These are phyloP conservation scores for Anthoceros angustus DNA, from an alignment of 225 moss, liverwort and hornwort genomes.

Conservation along the genomic window DNA sequence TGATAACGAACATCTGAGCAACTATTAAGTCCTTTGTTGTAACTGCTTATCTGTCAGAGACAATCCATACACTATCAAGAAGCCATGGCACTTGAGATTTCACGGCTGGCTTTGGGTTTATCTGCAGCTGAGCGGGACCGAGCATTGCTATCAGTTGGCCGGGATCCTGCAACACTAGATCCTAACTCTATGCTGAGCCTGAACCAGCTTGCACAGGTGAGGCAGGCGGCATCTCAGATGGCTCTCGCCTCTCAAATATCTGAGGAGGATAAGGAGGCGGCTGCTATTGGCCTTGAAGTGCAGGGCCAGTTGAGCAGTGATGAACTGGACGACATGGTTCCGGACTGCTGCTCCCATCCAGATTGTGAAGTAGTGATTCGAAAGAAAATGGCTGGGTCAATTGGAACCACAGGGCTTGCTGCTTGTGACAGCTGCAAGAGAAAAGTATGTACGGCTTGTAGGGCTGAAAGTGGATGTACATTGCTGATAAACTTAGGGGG, in stretches of 20 bases:
- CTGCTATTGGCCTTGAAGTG: constrained; percentile 33
- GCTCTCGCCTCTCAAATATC: constrained; percentile 41
- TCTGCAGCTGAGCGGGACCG: constrained; percentile 79
- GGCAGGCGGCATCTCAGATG: constrained; percentile 45
- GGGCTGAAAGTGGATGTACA: constrained; percentile 31
- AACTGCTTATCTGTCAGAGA: constrained; percentile 20
- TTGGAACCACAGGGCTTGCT: constrained; percentile 15
- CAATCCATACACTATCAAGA: constrained; percentile 49
- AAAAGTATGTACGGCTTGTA: constrained; percentile 51
- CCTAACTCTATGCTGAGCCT: constrained; percentile 55
- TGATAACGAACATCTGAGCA: constrained; percentile 7
- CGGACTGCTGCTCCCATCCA: constrained; percentile 41
- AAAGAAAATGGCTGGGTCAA: constrained; percentile 23
- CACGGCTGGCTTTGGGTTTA: constrained; percentile 49
- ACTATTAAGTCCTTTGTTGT: neutral
- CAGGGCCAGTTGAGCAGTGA: constrained; percentile 9
- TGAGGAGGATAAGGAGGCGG: constrained; percentile 59
- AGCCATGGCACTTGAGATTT: constrained; percentile 75
- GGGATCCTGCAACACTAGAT: constrained; percentile 80
- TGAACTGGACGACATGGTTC: constrained; percentile 32
- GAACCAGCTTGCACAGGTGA: constrained; percentile 45
- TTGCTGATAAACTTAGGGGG: constrained; percentile 14
- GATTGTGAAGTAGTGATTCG: constrained; percentile 42
- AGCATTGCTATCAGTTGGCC: constrained; percentile 53
- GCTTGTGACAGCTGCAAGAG: constrained; percentile 37